These are phyloP conservation scores for Artomyces pyxidatus DNA, from an alignment of 768 basidiomycete species.

Conservation along the genomic window DNA sequence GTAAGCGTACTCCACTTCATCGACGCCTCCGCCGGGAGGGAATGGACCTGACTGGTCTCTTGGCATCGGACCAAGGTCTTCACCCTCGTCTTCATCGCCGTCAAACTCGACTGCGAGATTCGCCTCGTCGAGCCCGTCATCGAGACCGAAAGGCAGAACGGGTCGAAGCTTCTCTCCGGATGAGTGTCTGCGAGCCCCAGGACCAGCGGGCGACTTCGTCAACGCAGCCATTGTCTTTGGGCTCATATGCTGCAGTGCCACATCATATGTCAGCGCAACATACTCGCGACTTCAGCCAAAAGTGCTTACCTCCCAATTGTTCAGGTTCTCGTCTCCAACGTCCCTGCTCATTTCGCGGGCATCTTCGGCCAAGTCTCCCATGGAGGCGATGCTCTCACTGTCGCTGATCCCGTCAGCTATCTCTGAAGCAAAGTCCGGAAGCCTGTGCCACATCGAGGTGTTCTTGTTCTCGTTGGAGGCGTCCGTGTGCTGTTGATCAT, in stretches of 20 bases:
- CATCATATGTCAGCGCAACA: not conserved
- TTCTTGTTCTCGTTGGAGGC: constrained; percentile 28
- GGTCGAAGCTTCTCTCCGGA: constrained; percentile 78
- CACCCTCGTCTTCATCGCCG: constrained; percentile 63
- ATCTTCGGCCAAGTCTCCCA: constrained; percentile 83
- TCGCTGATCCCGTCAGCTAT: constrained; percentile 89
- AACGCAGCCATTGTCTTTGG: constrained; percentile 91
- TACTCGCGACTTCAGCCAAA: not conserved
- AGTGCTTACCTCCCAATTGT: constrained; percentile 87
- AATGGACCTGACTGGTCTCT: constrained; percentile 68
- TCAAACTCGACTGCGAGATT: constrained; percentile 43
- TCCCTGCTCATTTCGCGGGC: constrained; percentile 53
- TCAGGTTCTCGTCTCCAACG: constrained; percentile 69
- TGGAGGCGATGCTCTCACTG: constrained; percentile 86
- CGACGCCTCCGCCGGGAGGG: constrained; percentile 73
- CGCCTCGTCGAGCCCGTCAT: constrained; percentile 68
- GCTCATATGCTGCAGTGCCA: constrained; percentile 80
- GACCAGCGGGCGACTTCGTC: constrained; percentile 82
- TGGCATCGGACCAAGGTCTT: constrained; percentile 68
- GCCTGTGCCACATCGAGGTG: constrained; percentile 70
- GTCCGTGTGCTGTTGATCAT: constrained; percentile 37
- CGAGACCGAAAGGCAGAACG: constrained; percentile 67
- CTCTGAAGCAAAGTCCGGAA: constrained; percentile 72
- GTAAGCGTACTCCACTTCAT: constrained; percentile 86
- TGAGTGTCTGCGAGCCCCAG: constrained; percentile 59